phyloP scores from a whole-genome alignment of 768 basidiomycete genomes.

The Russula sp. region DNA sequence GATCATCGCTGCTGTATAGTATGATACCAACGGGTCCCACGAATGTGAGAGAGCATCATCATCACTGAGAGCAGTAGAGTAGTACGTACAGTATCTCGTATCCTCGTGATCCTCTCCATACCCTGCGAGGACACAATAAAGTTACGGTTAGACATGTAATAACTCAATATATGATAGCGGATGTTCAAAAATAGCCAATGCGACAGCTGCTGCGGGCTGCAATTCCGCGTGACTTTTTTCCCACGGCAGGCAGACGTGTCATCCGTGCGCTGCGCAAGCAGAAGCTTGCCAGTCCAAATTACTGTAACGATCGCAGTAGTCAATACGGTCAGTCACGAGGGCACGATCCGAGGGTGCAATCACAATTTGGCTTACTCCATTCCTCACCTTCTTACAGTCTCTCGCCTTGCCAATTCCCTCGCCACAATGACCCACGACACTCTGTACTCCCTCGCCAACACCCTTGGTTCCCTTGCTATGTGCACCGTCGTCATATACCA shows the following conservation, averaged over 20 bases:
- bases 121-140: background rate
- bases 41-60: background rate
- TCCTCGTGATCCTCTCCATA: too few species aligned
- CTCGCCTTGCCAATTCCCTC: background rate
- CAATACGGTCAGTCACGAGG: background rate
- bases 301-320: background rate
- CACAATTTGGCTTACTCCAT: background rate
- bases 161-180: background rate
- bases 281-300: background rate
- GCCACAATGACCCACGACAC: slow-evolving; percentile 70
- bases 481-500: slow-evolving; percentile 86
- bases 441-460: slow-evolving; percentile 77
- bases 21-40: background rate
- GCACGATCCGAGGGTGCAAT: background rate
- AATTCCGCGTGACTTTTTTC: background rate
- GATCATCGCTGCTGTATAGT: background rate
- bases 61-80: background rate
- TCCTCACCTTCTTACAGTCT: background rate
- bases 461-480: slow-evolving; percentile 83
- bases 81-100: background rate
- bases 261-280: too few species aligned
- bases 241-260: background rate
- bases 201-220: background rate
- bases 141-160: background rate
- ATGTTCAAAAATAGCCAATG: background rate